Evolutionary conservation across 1,139 yeast genomes (phyloP).

Genomic region (Kurtzmaniella quercitrusa): DNA sequence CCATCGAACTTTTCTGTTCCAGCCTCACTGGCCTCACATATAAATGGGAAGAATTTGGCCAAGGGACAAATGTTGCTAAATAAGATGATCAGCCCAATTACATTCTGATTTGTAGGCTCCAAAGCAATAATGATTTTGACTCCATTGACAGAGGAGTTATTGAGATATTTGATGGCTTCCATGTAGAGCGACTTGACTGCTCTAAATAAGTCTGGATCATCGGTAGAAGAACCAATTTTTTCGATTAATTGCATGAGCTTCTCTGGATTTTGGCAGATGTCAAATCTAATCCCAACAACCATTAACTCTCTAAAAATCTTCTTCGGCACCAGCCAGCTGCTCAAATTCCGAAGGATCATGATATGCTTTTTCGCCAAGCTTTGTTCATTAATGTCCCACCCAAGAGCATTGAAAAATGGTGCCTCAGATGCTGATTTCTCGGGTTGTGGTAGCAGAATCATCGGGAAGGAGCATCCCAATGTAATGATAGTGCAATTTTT

Average conservation of each 20-base stretch:
- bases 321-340: slow-evolving; percentile 50
- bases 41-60: slow-evolving; percentile 51
- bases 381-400: slow-evolving; percentile 28
- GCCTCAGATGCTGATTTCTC: slow-evolving; percentile 13
- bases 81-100: slow-evolving; percentile 52
- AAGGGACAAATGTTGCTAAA: slow-evolving; percentile 47
- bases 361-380: slow-evolving; percentile 21
- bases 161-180: slow-evolving; percentile 22
- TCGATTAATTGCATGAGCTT: slow-evolving; percentile 36
- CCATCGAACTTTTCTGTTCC: slow-evolving; percentile 3
- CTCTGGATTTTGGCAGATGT: slow-evolving; percentile 43
- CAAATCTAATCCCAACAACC: slow-evolving; percentile 58
- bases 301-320: slow-evolving; percentile 54
- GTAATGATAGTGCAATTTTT: slow-evolving; percentile 37
- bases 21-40: slow-evolving; percentile 26
- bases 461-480: slow-evolving; percentile 53
- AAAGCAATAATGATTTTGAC: slow-evolving; percentile 52
- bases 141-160: slow-evolving; percentile 20
- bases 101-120: slow-evolving; percentile 50
- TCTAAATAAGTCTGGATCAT: not conserved
- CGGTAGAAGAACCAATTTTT: slow-evolving; percentile 6
- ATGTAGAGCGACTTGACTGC: slow-evolving; percentile 16
- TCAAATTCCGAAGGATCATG: slow-evolving; percentile 34
- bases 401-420: slow-evolving; percentile 33
- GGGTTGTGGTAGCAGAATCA: slow-evolving; percentile 39